phyloP scores from a whole-genome alignment of 257 asterid genomes.

The Plantago ovata region DNA sequence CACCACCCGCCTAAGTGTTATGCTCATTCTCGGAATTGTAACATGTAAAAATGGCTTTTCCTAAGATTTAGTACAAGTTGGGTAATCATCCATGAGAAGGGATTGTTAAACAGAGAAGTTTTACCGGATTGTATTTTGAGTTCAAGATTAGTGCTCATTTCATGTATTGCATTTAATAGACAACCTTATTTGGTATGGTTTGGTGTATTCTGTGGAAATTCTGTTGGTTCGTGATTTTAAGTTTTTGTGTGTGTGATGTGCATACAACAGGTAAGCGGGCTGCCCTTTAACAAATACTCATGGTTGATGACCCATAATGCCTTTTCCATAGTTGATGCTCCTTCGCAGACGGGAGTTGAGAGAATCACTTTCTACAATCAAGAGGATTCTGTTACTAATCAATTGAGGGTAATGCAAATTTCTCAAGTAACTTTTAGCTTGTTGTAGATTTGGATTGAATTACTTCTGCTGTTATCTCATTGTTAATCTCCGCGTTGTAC shows the following conservation, averaged over 20 bases:
- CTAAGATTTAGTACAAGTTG: too few relatives aligned
- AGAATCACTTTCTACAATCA: conserved; percentile 91
- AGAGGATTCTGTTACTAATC: conserved; percentile 90
- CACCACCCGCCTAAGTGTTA: too few relatives aligned
- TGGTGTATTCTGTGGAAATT: too few relatives aligned
- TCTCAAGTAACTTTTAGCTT: conserved; percentile 6
- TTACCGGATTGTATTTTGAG: too few relatives aligned
- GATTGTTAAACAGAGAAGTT: too few relatives aligned
- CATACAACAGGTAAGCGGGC: conserved; percentile 53
- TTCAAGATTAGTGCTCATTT: too few relatives aligned
- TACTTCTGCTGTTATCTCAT: conserved; percentile 5
- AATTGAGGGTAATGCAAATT: conserved; percentile 58
- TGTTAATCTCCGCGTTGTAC: conserved; percentile 14
- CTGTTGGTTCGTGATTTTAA: conserved; percentile 4
- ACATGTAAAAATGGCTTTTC: too few relatives aligned
- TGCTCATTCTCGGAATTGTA: too few relatives aligned
- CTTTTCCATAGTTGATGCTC: conserved; percentile 88
- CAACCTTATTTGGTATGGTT: background rate
- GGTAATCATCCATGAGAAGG: too few relatives aligned
- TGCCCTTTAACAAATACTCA: conserved; percentile 91
- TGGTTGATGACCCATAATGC: conserved; percentile 97
- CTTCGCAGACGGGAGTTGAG: conserved; percentile 64
- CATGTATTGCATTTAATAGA: background rate
- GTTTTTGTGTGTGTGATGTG: conserved; percentile 13
- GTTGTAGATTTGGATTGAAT: background rate